phyloP scores from a whole-genome alignment of 768 basidiomycete genomes.

The Lentinula guzmanii region DNA sequence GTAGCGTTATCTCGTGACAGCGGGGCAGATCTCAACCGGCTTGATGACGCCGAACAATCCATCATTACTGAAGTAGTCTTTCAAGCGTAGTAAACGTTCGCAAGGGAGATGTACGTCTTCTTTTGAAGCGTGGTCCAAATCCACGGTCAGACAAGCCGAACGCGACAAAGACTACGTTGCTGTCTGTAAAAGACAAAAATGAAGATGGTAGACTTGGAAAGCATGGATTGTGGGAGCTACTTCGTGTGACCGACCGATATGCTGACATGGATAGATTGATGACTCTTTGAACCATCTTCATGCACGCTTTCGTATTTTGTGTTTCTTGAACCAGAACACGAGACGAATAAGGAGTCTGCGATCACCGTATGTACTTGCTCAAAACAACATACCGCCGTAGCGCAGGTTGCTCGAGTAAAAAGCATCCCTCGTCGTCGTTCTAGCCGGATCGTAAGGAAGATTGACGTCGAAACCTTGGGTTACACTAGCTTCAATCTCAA shows the following conservation, averaged over 20 bases:
- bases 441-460: too few relatives aligned
- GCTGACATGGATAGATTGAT: too few relatives aligned
- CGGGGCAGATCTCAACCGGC: slow-evolving; percentile 59
- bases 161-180: slow-evolving; percentile 61
- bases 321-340: too few relatives aligned
- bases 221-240: slow-evolving; percentile 43
- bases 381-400: too few relatives aligned
- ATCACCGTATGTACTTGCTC: too few relatives aligned
- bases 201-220: slow-evolving; percentile 22
- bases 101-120: slow-evolving; percentile 43
- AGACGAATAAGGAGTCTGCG: too few relatives aligned
- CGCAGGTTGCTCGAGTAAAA: too few relatives aligned
- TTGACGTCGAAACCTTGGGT: too few relatives aligned
- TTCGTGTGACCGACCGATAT: slow-evolving; percentile 28
- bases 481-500: too few relatives aligned
- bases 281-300: too few relatives aligned
- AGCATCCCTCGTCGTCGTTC: too few relatives aligned
- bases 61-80: slow-evolving; percentile 76
- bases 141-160: slow-evolving; percentile 61
- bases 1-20: slow-evolving; percentile 36
- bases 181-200: slow-evolving; percentile 36
- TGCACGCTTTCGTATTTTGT: too few relatives aligned
- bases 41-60: slow-evolving; percentile 69
- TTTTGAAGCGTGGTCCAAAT: slow-evolving; percentile 53
- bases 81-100: slow-evolving; percentile 33